Conservation (phyloP, 2,329 filamentous ascomycete species). For the Cladobotryum protrusum region DNA sequence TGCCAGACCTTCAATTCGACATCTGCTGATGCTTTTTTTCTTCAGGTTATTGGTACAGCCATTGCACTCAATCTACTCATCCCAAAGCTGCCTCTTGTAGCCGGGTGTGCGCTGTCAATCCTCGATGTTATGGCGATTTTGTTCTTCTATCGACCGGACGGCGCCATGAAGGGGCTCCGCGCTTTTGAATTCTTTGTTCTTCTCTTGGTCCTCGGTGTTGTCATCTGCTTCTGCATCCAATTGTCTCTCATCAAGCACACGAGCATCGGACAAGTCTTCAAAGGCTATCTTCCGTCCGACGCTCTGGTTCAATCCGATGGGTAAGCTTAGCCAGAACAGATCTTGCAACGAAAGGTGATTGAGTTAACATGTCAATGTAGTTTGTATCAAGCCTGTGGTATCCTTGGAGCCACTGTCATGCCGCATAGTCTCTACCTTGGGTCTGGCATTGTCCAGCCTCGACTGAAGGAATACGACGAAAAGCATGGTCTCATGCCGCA, state of each 20-base stretch:
- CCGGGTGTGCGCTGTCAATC: conserved; percentile 63
- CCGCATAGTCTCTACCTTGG: conserved; percentile 64
- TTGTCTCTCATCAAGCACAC: conserved; percentile 55
- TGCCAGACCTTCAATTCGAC: background rate
- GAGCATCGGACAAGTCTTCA: conserved; percentile 53
- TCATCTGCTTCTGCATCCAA: conserved; percentile 65
- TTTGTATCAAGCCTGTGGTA: conserved; percentile 66
- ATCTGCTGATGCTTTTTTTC: background rate
- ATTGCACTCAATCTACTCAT: conserved; percentile 63
- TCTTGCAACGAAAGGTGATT: background rate
- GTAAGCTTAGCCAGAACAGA: conserved; percentile 22
- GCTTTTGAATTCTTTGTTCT: conserved; percentile 61
- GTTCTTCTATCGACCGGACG: conserved; percentile 57
- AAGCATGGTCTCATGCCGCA: conserved; percentile 47
- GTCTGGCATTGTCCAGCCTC: conserved; percentile 61
- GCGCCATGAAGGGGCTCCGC: conserved; percentile 52
- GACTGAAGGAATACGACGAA: conserved; percentile 57
- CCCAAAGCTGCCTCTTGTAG: conserved; percentile 57
- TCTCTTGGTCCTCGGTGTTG: conserved; percentile 59
- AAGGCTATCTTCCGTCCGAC: conserved; percentile 57
- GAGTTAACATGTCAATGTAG: conserved; percentile 5
- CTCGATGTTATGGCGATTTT: conserved; percentile 62
- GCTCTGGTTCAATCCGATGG: conserved; percentile 52
- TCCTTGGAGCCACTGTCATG: conserved; percentile 71
- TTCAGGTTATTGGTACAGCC: conserved; percentile 59